A percentile compares a stretch with the other conserved stretches of the same genome.
Conservation (phyloP, 352 stramenopile genomes). For the Pythium pyrilobum region DNA sequence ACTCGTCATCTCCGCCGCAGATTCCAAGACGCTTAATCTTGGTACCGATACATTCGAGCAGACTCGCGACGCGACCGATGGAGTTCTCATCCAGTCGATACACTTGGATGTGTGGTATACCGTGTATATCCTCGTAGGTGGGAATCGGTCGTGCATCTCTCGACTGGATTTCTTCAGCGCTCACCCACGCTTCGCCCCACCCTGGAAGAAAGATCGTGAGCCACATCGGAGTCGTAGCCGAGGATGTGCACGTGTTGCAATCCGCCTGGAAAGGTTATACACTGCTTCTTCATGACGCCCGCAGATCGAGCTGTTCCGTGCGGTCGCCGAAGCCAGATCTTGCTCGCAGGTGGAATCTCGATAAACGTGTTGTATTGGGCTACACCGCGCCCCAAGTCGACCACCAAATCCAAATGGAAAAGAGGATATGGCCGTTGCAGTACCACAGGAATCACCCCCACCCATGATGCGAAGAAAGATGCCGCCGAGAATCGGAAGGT, state of each 20-base stretch:
- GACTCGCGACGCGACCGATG: neutral
- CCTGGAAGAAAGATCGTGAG: neutral
- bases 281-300: neutral
- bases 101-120: too few relatives aligned
- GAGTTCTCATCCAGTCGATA: too few relatives aligned
- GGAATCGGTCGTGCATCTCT: too few relatives aligned
- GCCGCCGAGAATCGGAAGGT: neutral
- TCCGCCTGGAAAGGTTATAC: neutral
- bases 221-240: neutral
- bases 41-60: neutral
- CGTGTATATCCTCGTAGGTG: too few relatives aligned
- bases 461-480: neutral
- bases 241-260: neutral
- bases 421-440: neutral
- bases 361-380: neutral
- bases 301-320: neutral
- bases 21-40: too few relatives aligned
- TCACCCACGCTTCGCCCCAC: constrained; percentile 1
- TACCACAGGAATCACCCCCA: too few relatives aligned
- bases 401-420: neutral
- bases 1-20: too few relatives aligned
- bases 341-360: neutral
- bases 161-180: neutral
- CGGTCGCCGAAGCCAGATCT: neutral
- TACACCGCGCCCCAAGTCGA: too few relatives aligned